phyloP scores from a whole-genome alignment of 139 green algal genomes.

The Haematococcus lacustris region DNA sequence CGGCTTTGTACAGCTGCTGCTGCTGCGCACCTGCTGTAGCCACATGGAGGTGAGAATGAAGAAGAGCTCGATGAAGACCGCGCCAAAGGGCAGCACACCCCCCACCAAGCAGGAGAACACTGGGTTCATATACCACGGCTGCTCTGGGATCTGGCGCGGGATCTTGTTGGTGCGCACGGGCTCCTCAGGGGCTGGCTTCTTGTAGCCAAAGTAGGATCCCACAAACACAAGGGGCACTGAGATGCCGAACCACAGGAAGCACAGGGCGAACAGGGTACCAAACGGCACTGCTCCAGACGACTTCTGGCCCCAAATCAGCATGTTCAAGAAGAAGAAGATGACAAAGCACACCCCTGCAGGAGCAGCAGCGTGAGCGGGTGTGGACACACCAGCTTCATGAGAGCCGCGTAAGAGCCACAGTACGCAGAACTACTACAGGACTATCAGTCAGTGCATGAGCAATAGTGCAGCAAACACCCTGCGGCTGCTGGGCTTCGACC shows the following conservation, averaged over 20 bases:
- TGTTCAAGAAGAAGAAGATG: slow-evolving; percentile 92
- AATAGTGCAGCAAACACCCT: too few relatives aligned
- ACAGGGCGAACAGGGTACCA: slow-evolving; percentile 89
- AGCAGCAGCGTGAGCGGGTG: too few relatives aligned
- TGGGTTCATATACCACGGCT: slow-evolving; percentile 96
- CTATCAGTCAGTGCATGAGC: too few relatives aligned
- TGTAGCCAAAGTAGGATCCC: slow-evolving; percentile 94
- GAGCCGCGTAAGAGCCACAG: too few relatives aligned
- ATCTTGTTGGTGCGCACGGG: slow-evolving; percentile 99
- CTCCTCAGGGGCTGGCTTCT: slow-evolving; percentile 56
- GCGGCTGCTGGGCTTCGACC: too few relatives aligned
- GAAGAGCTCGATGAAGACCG: slow-evolving; percentile 99
- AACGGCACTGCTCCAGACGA: slow-evolving; percentile 90
- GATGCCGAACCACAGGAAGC: slow-evolving; percentile 97
- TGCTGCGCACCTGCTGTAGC: slow-evolving; percentile 75
- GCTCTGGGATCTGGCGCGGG: slow-evolving; percentile 92
- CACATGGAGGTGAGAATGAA: slow-evolving; percentile 99
- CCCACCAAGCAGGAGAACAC: slow-evolving; percentile 87
- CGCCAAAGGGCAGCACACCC: slow-evolving; percentile 96
- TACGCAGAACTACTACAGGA: too few relatives aligned
- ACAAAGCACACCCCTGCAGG: slow-evolving; percentile 60
- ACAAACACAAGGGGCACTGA: slow-evolving; percentile 93
- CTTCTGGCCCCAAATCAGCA: slow-evolving; percentile 91
- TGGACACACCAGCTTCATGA: too few relatives aligned
- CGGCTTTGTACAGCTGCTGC: too few relatives aligned